phyloP scores from a whole-genome alignment of 192 early-diverging fungal species.

The Coemansia sp. region DNA sequence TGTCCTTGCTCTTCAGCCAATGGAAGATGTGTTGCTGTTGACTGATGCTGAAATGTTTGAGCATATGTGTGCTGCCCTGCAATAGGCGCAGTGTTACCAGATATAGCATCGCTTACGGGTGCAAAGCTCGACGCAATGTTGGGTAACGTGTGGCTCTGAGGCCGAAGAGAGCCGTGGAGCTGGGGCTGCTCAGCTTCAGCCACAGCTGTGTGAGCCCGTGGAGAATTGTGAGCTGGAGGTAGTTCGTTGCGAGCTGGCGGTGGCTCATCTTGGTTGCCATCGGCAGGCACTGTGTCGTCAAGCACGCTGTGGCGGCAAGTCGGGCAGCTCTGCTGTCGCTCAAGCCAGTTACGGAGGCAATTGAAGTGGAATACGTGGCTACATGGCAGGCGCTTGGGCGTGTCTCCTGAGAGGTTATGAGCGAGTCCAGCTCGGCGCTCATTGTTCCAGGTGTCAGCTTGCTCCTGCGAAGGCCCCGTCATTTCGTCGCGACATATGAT shows the following conservation, averaged over 20 bases:
- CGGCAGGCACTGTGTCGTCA: not conserved
- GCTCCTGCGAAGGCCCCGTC: conserved; percentile 48
- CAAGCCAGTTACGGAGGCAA: conserved; percentile 95
- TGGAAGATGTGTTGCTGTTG: not conserved
- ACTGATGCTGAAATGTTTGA: not conserved
- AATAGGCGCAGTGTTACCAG: not conserved
- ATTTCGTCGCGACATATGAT: conserved; percentile 99
- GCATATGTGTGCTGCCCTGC: not conserved
- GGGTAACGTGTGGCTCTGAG: not conserved
- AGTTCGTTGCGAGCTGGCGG: not conserved
- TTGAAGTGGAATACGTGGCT: conserved; percentile 98
- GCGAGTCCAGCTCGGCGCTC: conserved; percentile 19
- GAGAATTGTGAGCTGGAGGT: not conserved
- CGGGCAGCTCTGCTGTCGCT: conserved; percentile 96
- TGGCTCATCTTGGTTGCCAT: not conserved
- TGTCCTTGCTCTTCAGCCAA: not conserved
- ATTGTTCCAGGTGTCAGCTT: conserved; percentile 29
- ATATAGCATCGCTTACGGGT: not conserved
- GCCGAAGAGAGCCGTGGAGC: not conserved
- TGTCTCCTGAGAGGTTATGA: conserved; percentile 52
- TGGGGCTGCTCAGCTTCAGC: not conserved
- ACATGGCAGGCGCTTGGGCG: conserved; percentile 92
- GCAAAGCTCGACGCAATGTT: not conserved
- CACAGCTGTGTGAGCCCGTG: not conserved
- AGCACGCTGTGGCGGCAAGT: conserved; percentile 65